A percentile compares a stretch with the other conserved stretches of the same genome.
phyloP scores from a whole-genome alignment of 202 grass and related monocot genomes.

The Schoenoplectus tabernaemontani region DNA sequence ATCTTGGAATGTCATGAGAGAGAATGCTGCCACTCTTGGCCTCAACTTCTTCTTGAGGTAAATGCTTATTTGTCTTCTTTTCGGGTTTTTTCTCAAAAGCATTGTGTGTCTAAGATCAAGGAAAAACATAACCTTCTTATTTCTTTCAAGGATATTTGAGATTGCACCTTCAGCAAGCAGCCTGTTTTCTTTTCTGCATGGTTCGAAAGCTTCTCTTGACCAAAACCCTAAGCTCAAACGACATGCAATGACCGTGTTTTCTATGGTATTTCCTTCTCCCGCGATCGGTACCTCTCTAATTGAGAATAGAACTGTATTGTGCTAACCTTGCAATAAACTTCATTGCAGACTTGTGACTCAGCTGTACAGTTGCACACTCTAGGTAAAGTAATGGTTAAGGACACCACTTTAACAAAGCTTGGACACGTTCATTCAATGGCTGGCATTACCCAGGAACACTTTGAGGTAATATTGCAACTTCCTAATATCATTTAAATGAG shows the following conservation, averaged over 20 bases:
- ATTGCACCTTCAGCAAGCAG: slow-evolving; percentile 54
- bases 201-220: slow-evolving; percentile 34
- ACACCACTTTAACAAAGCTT: slow-evolving; percentile 45
- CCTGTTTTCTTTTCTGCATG: slow-evolving; percentile 60
- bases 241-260: slow-evolving; percentile 50
- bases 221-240: slow-evolving; percentile 59
- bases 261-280: slow-evolving; percentile 30
- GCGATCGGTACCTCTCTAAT: not conserved
- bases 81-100: not conserved
- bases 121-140: not conserved
- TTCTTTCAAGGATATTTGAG: slow-evolving; percentile 55
- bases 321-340: not conserved
- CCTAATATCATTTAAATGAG: slow-evolving; percentile 1
- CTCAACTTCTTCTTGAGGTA: slow-evolving; percentile 80
- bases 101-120: not conserved
- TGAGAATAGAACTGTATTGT: not conserved
- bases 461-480: slow-evolving; percentile 41
- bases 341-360: slow-evolving; percentile 57
- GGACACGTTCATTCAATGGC: slow-evolving; percentile 42
- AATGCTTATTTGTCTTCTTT: not conserved
- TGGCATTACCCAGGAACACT: slow-evolving; percentile 60
- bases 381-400: slow-evolving; percentile 57
- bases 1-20: slow-evolving; percentile 83
- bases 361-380: slow-evolving; percentile 59
- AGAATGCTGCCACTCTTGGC: slow-evolving; percentile 38